phyloP scores from a whole-genome alignment of 345 rosid species.

The Xanthoceras sorbifolium region DNA sequence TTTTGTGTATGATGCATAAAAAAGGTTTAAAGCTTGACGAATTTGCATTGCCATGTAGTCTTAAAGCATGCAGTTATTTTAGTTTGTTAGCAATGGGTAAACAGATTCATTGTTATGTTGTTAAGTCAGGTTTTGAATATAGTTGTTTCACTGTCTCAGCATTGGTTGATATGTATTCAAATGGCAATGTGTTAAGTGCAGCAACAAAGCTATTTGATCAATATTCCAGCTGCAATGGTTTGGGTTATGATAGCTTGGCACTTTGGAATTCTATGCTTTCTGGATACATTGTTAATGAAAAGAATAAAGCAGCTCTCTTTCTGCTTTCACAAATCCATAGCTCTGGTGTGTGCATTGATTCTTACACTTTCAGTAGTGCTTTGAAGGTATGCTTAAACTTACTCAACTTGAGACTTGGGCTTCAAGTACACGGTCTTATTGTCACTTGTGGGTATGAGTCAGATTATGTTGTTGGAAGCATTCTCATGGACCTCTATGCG shows the following conservation, averaged over 20 bases:
- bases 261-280: conserved; percentile 72
- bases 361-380: conserved; percentile 63
- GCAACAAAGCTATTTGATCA: conserved; percentile 45
- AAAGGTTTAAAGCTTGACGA: conserved; percentile 59
- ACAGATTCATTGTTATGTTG: conserved; percentile 57
- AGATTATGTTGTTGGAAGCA: conserved; percentile 63
- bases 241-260: conserved; percentile 30
- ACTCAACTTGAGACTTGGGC: conserved; percentile 47
- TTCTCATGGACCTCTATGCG: conserved; percentile 59
- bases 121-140: conserved; percentile 54
- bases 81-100: conserved; percentile 48
- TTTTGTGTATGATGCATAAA: conserved; percentile 56
- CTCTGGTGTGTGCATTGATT: conserved; percentile 47
- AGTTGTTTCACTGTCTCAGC: conserved; percentile 59
- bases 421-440: conserved; percentile 65
- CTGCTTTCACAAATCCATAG: conserved; percentile 45
- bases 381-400: conserved; percentile 61
- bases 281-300: conserved; percentile 50
- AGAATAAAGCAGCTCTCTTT: conserved; percentile 43
- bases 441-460: conserved; percentile 54
- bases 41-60: conserved; percentile 66
- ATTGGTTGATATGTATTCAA: conserved; percentile 70
- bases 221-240: conserved; percentile 1
- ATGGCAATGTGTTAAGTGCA: conserved; percentile 46
- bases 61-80: conserved; percentile 52